These are phyloP conservation scores for Aspergillus awamori DNA, from an alignment of 2,329 filamentous ascomycete species.

Conservation along the genomic window DNA sequence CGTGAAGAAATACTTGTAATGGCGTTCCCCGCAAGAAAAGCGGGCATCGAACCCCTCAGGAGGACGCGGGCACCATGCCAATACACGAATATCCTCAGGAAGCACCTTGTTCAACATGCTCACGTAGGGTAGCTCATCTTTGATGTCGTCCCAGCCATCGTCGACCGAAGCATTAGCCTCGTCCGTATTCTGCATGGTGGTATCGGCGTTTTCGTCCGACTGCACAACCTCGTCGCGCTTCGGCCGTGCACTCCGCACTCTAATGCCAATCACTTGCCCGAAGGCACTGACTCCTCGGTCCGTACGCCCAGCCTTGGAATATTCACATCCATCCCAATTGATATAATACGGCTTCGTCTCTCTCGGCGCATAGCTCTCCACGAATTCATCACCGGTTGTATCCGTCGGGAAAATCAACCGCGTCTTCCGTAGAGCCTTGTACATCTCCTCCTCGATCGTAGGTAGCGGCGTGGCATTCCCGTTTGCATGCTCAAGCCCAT, in stretches of 20 bases:
- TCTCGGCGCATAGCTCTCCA: slow-evolving; percentile 48
- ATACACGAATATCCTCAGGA: slow-evolving; percentile 82
- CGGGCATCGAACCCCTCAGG: slow-evolving; percentile 82
- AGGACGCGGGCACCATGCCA: slow-evolving; percentile 89
- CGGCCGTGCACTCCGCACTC: slow-evolving; percentile 78
- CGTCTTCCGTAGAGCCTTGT: slow-evolving; percentile 83
- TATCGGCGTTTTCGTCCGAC: slow-evolving; percentile 15
- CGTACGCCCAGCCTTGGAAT: slow-evolving; percentile 92
- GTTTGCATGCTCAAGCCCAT: slow-evolving; percentile 86
- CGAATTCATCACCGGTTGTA: slow-evolving; percentile 41
- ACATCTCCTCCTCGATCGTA: slow-evolving; percentile 90
- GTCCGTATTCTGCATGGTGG: slow-evolving; percentile 19
- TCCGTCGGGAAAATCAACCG: slow-evolving; percentile 75
- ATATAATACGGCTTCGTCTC: slow-evolving; percentile 50
- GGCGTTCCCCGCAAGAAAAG: slow-evolving; percentile 87
- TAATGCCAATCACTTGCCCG: slow-evolving; percentile 86
- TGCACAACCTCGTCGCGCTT: slow-evolving; percentile 33
- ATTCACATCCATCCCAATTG: slow-evolving; percentile 82
- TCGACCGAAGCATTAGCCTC: slow-evolving; percentile 39
- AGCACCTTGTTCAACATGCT: slow-evolving; percentile 83
- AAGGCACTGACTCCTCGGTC: slow-evolving; percentile 95
- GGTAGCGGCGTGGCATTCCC: slow-evolving; percentile 69
- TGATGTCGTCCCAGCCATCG: slow-evolving; percentile 64
- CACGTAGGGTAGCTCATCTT: slow-evolving; percentile 82
- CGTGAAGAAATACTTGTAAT: slow-evolving; percentile 97